phyloP scores from a whole-genome alignment of 2,329 filamentous ascomycete genomes.

The Exophiala sideris region DNA sequence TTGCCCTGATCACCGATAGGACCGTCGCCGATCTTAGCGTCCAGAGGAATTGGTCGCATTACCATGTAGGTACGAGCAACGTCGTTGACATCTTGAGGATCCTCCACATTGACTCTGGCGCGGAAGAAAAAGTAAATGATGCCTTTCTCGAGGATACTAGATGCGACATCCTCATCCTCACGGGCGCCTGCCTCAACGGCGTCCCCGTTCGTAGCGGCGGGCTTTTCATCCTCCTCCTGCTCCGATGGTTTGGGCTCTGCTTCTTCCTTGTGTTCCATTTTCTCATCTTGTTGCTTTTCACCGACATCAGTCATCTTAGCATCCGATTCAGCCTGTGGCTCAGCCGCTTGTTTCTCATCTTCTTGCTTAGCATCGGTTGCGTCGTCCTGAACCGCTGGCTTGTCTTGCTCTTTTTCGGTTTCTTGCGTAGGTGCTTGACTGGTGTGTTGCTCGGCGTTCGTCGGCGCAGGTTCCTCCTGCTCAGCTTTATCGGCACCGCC shows the following conservation, averaged over 20 bases:
- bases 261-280: slow-evolving; percentile 11
- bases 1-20: slow-evolving; percentile 55
- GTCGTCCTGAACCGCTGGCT: slow-evolving; percentile 8
- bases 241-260: slow-evolving; percentile 8
- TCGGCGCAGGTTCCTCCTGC: slow-evolving; percentile 10
- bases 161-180: slow-evolving; percentile 48
- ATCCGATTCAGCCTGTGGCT: slow-evolving; percentile 12
- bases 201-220: slow-evolving; percentile 26
- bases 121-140: slow-evolving; percentile 90
- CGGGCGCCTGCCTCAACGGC: slow-evolving; percentile 52
- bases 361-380: not conserved
- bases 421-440: not conserved
- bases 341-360: slow-evolving; percentile 28
- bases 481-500: slow-evolving; percentile 10
- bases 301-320: slow-evolving; percentile 7
- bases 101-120: slow-evolving; percentile 68
- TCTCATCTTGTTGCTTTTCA: slow-evolving; percentile 15
- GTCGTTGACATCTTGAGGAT: slow-evolving; percentile 66
- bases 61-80: slow-evolving; percentile 77
- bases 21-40: slow-evolving; percentile 64
- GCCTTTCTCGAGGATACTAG: slow-evolving; percentile 76
- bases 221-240: slow-evolving; percentile 13
- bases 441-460: not conserved
- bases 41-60: slow-evolving; percentile 66
- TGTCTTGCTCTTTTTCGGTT: slow-evolving; percentile 6